Evolutionary conservation across 441 rosid genomes (phyloP), one percentile per base, ranked within the genome.

Genomic region (Euphorbia corollata): DNA sequence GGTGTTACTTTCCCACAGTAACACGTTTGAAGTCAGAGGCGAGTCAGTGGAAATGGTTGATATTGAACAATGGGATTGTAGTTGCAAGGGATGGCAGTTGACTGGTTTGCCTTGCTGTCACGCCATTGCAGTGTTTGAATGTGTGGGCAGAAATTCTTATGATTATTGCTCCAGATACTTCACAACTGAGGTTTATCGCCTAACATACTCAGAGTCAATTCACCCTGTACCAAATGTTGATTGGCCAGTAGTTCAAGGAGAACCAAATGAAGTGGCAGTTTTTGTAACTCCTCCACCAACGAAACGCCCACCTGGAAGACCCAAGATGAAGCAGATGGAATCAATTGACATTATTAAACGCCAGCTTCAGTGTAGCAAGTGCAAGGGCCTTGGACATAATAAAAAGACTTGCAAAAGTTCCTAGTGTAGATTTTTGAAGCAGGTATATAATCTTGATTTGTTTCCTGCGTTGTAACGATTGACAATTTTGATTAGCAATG

Each of bases 361-460:
- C n/a, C 84, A 80, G 58, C 79, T 77, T 22, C 84, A 80, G 70
- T 80, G 84, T 68, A 80, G 84, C 77, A 70, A 65, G 72, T 80
- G 84, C 75, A 80, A 73, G 65, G 72, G 76, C 36, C 72, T 73
- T 38, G 76, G 76, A 30, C 76, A 73, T 56, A 73, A 73, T 32
- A 73, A 73, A 68, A 73, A 73, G 64, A 73, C 76, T 0, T 73
- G 76, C 72, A 63, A 58, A 62, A 56, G 41, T n/a, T 54, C 50
- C 48, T 72, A 61, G 63, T 6, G 32, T 19, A 43, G 61, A 51
- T 53, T 2, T 2, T 12, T 47, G 15, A 56, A 41, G 61, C 36
- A 63, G 63, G 59, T 56, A 22, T 13, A 39, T 38, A 16, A 20
- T 54, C 54, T 47, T 56, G 23, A 27, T n/a, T 57, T 22, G 2